phyloP scores from a whole-genome alignment of 331 rosid species.

The Quercus lobata region DNA sequence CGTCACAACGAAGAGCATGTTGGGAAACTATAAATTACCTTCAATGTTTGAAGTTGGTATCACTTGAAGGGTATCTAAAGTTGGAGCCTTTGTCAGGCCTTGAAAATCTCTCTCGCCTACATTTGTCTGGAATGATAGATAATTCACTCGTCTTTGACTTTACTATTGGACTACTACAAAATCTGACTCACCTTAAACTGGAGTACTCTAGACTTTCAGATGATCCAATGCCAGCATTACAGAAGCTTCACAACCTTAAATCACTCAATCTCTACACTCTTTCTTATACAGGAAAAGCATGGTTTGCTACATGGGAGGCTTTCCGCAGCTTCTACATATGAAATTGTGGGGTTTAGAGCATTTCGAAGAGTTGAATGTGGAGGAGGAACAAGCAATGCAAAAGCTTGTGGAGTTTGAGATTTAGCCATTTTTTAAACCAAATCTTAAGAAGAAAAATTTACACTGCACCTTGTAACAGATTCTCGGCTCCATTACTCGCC shows the following conservation, averaged over 20 bases:
- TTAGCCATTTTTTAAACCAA: too few species aligned
- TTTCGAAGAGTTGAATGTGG: slow-evolving; percentile 2
- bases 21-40: too few species aligned
- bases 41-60: too few species aligned
- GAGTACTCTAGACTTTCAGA: background rate
- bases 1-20: too few species aligned
- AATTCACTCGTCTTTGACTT: background rate
- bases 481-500: too few species aligned
- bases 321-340: background rate
- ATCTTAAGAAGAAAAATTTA: too few species aligned
- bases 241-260: background rate
- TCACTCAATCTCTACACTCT: background rate
- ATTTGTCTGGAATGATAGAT: background rate
- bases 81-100: background rate
- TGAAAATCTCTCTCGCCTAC: background rate
- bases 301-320: background rate
- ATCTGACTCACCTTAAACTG: background rate
- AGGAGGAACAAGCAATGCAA: background rate
- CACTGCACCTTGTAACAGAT: too few species aligned
- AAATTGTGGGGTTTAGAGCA: background rate
- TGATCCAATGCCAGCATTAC: slow-evolving; percentile 3
- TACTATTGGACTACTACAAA: background rate
- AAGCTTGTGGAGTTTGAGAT: background rate
- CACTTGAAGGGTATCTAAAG: too few species aligned
- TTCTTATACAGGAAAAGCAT: background rate